Base-by-base conservation (phyloP, 257 asterid species). In the Ehretia macrophylla region DNA sequence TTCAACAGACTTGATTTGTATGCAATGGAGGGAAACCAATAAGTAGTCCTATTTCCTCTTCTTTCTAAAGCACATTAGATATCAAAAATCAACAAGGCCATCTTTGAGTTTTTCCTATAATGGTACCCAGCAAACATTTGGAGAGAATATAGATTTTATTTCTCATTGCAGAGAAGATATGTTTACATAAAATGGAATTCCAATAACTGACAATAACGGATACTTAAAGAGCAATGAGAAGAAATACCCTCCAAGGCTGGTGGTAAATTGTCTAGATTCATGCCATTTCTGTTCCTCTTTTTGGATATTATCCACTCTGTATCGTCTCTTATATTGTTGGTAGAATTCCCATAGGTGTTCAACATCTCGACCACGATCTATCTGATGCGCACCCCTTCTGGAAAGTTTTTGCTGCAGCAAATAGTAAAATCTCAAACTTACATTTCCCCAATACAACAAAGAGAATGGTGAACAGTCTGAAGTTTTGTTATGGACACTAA, bases 341-440 rank as follows among this genome's bases (percentile, higher is more conserved):
- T 92, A 92, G 71, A 92, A 92, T 20, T 92, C 90, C 97, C 99
- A 92, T 65, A 92, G 70, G 21, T 77, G 72, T 75, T 92, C 91
- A 52, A 88, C 79, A 74, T 92, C 99, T 72, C 74, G 91, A 73
- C 77, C 70, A 45, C 97, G 97, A 65, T 92, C 97, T 62, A 88
- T 79, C 63, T 60, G 78, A 14, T 79, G 83, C 54, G 93, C 97
- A 51, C 78, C 97, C 75, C 81, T 88, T 75, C 77, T 78, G 58
- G 96, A 95, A 59, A 88, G 87, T 71, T 88, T 92, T 92, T 86
- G 96, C 99, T 92, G 97, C 88, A 72, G 61, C 10, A 51, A 16
- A 16, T 37, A 10, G 23, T n/a, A 37, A 17, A 37, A 11, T 10
- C 8, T 42, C 12, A 42, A 42, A 42, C 47, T 42, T 10, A 42